A percentile compares a stretch with the other conserved stretches of the same genome.
These are phyloP conservation scores for Plantago major DNA, from an alignment of 257 asterid species.

Conservation along the genomic window DNA sequence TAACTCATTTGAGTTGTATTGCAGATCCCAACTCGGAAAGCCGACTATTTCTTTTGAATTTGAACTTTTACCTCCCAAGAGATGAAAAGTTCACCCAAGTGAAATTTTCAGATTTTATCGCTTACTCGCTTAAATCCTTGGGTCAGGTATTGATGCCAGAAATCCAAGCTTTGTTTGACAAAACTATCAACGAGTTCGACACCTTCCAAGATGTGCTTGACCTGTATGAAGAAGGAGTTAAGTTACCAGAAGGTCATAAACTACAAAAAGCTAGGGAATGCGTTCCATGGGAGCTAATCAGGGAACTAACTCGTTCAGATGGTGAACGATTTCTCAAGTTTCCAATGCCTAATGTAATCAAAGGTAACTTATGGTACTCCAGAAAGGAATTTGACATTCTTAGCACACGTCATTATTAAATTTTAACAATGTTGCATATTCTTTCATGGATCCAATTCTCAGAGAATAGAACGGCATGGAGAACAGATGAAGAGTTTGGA, in stretches of 20 bases:
- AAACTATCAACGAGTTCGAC: slow-evolving; percentile 82
- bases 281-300: slow-evolving; percentile 65
- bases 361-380: slow-evolving; percentile 35
- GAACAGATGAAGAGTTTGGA: slow-evolving; percentile 91
- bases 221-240: slow-evolving; percentile 55
- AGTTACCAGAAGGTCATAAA: slow-evolving; percentile 44
- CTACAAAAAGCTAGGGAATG: slow-evolving; percentile 36
- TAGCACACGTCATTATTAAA: not conserved
- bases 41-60: slow-evolving; percentile 50
- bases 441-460: slow-evolving; percentile 14
- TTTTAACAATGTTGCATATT: not conserved
- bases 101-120: slow-evolving; percentile 81
- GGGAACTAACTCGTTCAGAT: slow-evolving; percentile 61
- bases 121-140: slow-evolving; percentile 66
- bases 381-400: too few relatives aligned
- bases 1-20: slow-evolving; percentile 12
- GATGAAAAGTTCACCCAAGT: slow-evolving; percentile 72
- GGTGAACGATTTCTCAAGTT: slow-evolving; percentile 58
- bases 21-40: slow-evolving; percentile 74
- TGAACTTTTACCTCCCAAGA: slow-evolving; percentile 67
- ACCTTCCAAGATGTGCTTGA: slow-evolving; percentile 61
- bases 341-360: slow-evolving; percentile 77
- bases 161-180: slow-evolving; percentile 54
- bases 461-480: slow-evolving; percentile 89
- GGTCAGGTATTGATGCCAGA: slow-evolving; percentile 73